These are phyloP conservation scores for Parathielavia hyrcaniae DNA, from an alignment of 495 filamentous ascomycete species.

Conservation along the genomic window DNA sequence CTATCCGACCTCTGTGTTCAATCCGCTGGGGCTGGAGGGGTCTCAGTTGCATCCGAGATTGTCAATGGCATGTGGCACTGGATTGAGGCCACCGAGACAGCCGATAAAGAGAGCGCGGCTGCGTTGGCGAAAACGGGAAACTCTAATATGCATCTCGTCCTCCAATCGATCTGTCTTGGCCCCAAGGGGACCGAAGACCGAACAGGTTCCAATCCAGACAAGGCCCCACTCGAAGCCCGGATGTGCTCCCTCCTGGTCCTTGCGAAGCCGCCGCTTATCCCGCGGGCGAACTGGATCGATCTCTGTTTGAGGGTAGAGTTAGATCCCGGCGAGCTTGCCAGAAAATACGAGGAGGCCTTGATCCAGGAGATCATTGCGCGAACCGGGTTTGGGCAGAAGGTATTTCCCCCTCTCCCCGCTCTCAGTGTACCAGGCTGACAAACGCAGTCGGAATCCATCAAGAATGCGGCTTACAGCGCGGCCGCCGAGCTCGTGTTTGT, in stretches of 20 bases:
- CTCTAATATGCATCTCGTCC: conserved; percentile 53
- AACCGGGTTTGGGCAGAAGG: conserved; percentile 45
- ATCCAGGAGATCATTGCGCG: conserved; percentile 45
- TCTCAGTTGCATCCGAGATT: conserved; percentile 49
- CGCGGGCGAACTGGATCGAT: conserved; percentile 78
- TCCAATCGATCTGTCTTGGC: conserved; percentile 63
- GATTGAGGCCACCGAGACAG: conserved; percentile 56
- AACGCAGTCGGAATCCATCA: conserved; percentile 43
- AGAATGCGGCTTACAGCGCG: conserved; percentile 66
- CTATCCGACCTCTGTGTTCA: conserved; percentile 57
- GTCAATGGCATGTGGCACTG: conserved; percentile 77
- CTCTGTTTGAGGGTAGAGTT: conserved; percentile 67
- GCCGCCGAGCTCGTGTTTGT: conserved; percentile 91
- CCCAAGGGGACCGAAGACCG: conserved; percentile 37
- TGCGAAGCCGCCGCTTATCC: conserved; percentile 69
- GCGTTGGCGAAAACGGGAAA: conserved; percentile 59
- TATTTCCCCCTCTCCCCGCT: conserved; percentile 23
- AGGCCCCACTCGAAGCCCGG: conserved; percentile 50
- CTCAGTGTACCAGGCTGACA: conserved; percentile 16
- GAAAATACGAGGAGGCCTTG: conserved; percentile 42
- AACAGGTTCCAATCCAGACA: conserved; percentile 32
- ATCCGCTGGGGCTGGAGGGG: conserved; percentile 35
- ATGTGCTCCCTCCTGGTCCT: conserved; percentile 71
- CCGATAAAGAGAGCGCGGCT: conserved; percentile 73
- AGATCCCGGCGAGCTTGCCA: conserved; percentile 74